These are phyloP conservation scores for Starmerella potacharoeniae DNA, from an alignment of 805 yeast genomes.

Conservation along the genomic window DNA sequence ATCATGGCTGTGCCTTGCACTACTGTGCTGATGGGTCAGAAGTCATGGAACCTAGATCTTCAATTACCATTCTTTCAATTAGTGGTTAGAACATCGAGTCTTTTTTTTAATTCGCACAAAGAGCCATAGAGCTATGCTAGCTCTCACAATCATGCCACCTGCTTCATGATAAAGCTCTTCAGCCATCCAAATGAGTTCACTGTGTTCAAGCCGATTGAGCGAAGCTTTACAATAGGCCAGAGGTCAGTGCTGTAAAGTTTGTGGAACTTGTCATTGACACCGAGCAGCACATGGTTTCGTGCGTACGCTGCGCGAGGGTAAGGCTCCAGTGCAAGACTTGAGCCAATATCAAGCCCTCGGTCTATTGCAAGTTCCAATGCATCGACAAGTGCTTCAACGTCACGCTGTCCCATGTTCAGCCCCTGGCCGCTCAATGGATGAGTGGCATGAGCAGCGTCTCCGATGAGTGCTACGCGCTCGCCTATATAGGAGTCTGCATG, in stretches of 20 bases:
- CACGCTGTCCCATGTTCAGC: slow-evolving; percentile 92
- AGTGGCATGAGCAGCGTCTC: slow-evolving; percentile 96
- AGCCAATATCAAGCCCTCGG: slow-evolving; percentile 84
- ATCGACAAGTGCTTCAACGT: slow-evolving; percentile 57
- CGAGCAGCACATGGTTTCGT: slow-evolving; percentile 65
- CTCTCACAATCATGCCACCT: slow-evolving; percentile 26
- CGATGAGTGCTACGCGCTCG: slow-evolving; percentile 82
- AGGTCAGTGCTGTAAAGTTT: slow-evolving; percentile 69
- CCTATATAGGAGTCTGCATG: slow-evolving; percentile 85
- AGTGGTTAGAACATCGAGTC: no score
- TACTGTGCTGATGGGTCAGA: no score
- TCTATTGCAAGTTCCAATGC: slow-evolving; percentile 60
- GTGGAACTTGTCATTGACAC: slow-evolving; percentile 84
- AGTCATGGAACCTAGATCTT: no score
- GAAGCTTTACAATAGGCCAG: slow-evolving; percentile 58
- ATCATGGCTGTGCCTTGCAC: no score
- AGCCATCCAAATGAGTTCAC: slow-evolving; percentile 53
- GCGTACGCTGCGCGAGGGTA: slow-evolving; percentile 79
- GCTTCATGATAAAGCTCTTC: slow-evolving; percentile 58
- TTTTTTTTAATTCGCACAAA: no score
- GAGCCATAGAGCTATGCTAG: no score
- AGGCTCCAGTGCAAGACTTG: slow-evolving; percentile 67
- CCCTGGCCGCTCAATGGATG: slow-evolving; percentile 99
- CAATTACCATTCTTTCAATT: no score
- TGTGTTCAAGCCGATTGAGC: slow-evolving; percentile 65